phyloP scores from a whole-genome alignment of 805 yeast genomes.

The Schizosaccharomyces octosporus region DNA sequence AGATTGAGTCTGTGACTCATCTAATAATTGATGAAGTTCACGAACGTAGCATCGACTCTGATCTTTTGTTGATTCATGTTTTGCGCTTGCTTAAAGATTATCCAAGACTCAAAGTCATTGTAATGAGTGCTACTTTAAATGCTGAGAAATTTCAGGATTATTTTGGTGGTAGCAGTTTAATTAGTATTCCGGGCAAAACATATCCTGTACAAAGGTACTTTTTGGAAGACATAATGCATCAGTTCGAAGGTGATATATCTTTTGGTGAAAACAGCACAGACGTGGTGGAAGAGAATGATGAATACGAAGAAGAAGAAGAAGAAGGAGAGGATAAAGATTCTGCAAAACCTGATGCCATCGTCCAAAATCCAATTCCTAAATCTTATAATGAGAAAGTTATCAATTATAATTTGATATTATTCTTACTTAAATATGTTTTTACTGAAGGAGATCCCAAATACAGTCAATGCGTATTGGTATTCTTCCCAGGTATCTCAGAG shows the following conservation, averaged over 20 bases:
- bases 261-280: slow-evolving; percentile 1
- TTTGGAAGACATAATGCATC: slow-evolving; percentile 38
- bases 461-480: slow-evolving; percentile 7
- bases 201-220: slow-evolving; percentile 66
- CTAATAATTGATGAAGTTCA: slow-evolving; percentile 77
- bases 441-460: not conserved
- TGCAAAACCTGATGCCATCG: not conserved
- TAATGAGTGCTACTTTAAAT: slow-evolving; percentile 90
- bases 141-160: slow-evolving; percentile 39
- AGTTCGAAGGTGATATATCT: slow-evolving; percentile 23
- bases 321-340: not conserved
- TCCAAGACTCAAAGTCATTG: slow-evolving; percentile 32
- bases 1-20: slow-evolving; percentile 7
- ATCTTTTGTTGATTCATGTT: slow-evolving; percentile 40
- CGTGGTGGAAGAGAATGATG: not conserved
- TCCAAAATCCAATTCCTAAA: not conserved
- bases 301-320: not conserved
- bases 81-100: not conserved
- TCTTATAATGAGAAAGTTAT: not conserved
- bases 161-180: slow-evolving; percentile 36
- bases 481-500: slow-evolving; percentile 9
- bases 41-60: slow-evolving; percentile 57
- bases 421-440: not conserved
- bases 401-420: not conserved
- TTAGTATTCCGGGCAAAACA: slow-evolving; percentile 80